Evolutionary conservation across 495 filamentous ascomycete genomes (phyloP).

Genomic region (Xylaria nigripes): DNA sequence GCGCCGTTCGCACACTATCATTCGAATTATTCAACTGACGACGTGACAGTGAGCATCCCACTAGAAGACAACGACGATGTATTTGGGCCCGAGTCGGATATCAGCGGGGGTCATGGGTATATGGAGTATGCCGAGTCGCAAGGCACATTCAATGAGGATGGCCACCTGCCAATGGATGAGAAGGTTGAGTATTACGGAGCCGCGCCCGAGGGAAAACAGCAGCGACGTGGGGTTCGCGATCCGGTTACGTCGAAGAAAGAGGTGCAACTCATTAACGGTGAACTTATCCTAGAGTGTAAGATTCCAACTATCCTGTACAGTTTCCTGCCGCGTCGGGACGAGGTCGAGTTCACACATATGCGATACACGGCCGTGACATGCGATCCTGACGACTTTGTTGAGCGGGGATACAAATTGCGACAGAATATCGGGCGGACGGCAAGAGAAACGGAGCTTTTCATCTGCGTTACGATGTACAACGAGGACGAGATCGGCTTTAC

Average conservation of each 20-base stretch:
- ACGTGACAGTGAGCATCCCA: conserved; percentile 52
- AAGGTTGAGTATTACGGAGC: conserved; percentile 72
- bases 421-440: conserved; percentile 81
- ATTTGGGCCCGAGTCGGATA: conserved; percentile 57
- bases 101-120: conserved; percentile 31
- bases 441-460: conserved; percentile 95
- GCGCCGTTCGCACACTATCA: conserved; percentile 56
- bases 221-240: conserved; percentile 71
- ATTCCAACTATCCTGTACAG: conserved; percentile 96
- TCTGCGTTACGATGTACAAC: conserved; percentile 99
- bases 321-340: conserved; percentile 84
- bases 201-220: conserved; percentile 76
- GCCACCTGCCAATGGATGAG: conserved; percentile 36
- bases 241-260: conserved; percentile 90
- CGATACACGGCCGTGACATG: conserved; percentile 99
- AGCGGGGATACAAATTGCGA: conserved; percentile 84
- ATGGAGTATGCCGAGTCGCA: conserved; percentile 58
- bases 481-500: conserved; percentile 95
- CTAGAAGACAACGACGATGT: conserved; percentile 48
- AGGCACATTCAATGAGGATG: conserved; percentile 34
- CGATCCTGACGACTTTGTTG: conserved; percentile 90
- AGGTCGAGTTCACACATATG: conserved; percentile 98
- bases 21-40: conserved; percentile 38
- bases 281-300: conserved; percentile 96
- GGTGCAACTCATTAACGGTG: conserved; percentile 91